phyloP scores from a whole-genome alignment of 228 moss, liverwort and hornwort genomes.

The Sphagnum fallax region DNA sequence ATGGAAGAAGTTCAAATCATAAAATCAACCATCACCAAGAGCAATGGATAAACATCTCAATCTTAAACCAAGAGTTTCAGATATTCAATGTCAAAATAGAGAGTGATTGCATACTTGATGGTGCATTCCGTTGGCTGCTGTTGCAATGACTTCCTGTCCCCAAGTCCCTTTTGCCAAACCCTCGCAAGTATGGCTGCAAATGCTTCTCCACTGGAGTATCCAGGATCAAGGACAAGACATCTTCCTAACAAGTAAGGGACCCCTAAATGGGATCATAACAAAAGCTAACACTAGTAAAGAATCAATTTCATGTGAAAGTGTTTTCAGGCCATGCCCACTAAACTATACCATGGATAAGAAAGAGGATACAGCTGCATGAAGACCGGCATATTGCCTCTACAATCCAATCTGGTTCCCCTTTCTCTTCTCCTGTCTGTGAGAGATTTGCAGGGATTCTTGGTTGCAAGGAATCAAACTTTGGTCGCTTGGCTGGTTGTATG shows the following conservation, averaged over 20 bases:
- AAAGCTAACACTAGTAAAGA: too few relatives aligned
- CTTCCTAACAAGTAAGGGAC: too few relatives aligned
- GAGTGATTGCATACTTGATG: constrained; percentile 11
- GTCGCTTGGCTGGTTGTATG: constrained; percentile 39
- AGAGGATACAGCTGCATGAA: constrained; percentile 38
- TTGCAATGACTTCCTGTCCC: constrained; percentile 1
- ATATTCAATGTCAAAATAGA: too few relatives aligned
- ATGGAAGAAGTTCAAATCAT: not conserved
- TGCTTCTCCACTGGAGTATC: constrained; percentile 30
- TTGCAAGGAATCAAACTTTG: constrained; percentile 25
- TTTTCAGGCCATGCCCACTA: not conserved
- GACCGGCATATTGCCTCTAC: constrained; percentile 48
- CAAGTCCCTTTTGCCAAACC: constrained; percentile 10
- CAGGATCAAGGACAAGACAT: not conserved
- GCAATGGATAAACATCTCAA: too few relatives aligned
- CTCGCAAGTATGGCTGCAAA: constrained; percentile 22
- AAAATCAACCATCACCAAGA: too few relatives aligned
- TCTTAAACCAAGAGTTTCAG: too few relatives aligned
- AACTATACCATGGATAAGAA: not conserved
- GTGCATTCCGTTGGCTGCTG: constrained; percentile 19
- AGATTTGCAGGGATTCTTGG: constrained; percentile 9
- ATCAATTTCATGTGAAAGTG: not conserved
- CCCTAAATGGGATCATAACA: too few relatives aligned
- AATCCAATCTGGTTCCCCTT: constrained; percentile 30
- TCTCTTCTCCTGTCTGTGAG: constrained; percentile 13